Conservation (phyloP, 2,329 filamentous ascomycete species). For the Gaeumannomyces tritici region DNA sequence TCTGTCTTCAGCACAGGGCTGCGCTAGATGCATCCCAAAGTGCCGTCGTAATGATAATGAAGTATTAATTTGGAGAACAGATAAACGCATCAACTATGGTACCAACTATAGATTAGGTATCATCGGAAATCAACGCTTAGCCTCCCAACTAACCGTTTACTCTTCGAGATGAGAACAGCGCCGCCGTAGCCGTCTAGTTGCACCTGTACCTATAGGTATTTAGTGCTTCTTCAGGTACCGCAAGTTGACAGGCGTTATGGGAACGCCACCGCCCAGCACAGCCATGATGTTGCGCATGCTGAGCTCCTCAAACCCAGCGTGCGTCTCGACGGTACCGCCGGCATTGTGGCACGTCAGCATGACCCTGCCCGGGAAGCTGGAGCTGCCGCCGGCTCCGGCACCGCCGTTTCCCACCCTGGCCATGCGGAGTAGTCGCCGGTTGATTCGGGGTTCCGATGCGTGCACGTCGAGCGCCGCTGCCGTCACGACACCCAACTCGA, state of each 20-base stretch:
- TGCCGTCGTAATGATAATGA: too few relatives aligned
- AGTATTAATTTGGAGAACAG: too few relatives aligned
- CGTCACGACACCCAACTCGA: conserved; percentile 32
- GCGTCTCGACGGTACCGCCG: conserved; percentile 43
- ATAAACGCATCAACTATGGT: too few relatives aligned
- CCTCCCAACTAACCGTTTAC: not conserved
- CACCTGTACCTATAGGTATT: not conserved
- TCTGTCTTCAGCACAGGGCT: too few relatives aligned
- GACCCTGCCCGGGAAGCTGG: not conserved
- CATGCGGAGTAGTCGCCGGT: conserved; percentile 20
- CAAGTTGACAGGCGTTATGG: conserved; percentile 43
- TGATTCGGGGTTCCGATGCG: conserved; percentile 36
- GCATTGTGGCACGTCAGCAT: conserved; percentile 43
- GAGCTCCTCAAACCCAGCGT: conserved; percentile 41
- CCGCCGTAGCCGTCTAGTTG: too few relatives aligned
- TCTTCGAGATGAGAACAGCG: too few relatives aligned
- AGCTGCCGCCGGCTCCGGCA: too few relatives aligned
- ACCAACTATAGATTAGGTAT: too few relatives aligned
- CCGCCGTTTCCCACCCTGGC: conserved; percentile 20
- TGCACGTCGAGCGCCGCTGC: conserved; percentile 43
- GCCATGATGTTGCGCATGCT: conserved; percentile 43
- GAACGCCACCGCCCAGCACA: conserved; percentile 30
- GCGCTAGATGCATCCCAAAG: too few relatives aligned
- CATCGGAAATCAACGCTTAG: not conserved
- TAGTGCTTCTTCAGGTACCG: conserved; percentile 27